phyloP scores from a whole-genome alignment of 148 eudicot species.

The Cornus florida region DNA sequence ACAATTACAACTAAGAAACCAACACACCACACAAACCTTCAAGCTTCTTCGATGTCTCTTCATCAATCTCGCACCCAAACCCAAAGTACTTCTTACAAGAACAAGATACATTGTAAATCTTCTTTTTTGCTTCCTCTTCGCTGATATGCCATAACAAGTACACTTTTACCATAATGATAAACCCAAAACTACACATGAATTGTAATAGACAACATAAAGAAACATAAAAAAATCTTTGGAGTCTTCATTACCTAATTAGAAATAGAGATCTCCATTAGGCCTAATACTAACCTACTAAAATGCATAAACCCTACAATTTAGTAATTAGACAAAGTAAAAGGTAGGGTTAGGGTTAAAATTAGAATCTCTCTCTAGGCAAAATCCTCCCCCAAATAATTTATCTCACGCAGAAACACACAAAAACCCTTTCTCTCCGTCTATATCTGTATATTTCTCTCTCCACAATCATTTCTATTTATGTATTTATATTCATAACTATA shows the following conservation, averaged over 20 bases:
- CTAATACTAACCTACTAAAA: background rate
- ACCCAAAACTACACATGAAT: no score
- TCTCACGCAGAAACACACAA: no score
- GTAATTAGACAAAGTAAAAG: background rate
- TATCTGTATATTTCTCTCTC: background rate
- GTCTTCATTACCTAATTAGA: no score
- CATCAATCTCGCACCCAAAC: constrained; percentile 90
- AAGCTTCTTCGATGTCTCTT: constrained; percentile 91
- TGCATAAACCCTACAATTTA: background rate
- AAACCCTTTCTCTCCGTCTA: background rate
- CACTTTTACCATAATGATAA: background rate
- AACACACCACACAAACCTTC: constrained; percentile 52
- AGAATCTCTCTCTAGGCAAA: background rate
- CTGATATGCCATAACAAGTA: constrained; percentile 31
- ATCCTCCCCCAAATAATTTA: no score
- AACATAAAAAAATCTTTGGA: background rate
- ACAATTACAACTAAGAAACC: background rate
- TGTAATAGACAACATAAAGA: no score
- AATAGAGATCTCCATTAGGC: no score
- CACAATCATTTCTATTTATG: no score
- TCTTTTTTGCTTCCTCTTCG: constrained; percentile 85
- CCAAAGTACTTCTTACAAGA: constrained; percentile 97
- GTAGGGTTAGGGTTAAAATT: background rate
- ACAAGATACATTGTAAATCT: constrained; percentile 67
- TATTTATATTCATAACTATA: no score